Conservation (phyloP, 805 yeast species). For the Cyberlindnera mississippiensis region DNA sequence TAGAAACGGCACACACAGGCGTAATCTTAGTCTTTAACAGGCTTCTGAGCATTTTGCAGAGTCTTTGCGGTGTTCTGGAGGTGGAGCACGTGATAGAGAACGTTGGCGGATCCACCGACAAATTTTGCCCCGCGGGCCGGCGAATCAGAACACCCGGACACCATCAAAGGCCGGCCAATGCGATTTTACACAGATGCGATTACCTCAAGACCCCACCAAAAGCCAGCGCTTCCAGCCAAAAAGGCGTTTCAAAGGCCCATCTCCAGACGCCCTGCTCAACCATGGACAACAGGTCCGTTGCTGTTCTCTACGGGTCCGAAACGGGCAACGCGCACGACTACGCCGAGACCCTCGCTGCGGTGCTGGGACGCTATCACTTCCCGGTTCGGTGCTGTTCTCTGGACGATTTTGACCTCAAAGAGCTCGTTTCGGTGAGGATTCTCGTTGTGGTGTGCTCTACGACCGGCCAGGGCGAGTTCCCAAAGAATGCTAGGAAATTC, state of each 20-base stretch:
- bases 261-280: no score
- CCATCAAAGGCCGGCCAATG: slow-evolving; percentile 5
- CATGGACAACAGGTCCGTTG: slow-evolving; percentile 35
- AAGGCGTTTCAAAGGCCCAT: no score
- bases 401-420: slow-evolving; percentile 57
- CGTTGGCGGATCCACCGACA: no score
- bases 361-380: slow-evolving; percentile 51
- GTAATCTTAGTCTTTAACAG: slow-evolving; percentile 14
- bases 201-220: no score
- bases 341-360: slow-evolving; percentile 59
- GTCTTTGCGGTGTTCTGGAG: no score
- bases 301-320: slow-evolving; percentile 84
- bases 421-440: slow-evolving; percentile 44
- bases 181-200: slow-evolving; percentile 10
- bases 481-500: slow-evolving; percentile 67
- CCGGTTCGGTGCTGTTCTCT: slow-evolving; percentile 46
- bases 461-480: slow-evolving; percentile 93
- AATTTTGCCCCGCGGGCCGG: slow-evolving; percentile 6
- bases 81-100: no score
- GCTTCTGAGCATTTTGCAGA: slow-evolving; percentile 27
- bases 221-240: no score
- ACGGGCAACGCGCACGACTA: slow-evolving; percentile 89
- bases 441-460: slow-evolving; percentile 74
- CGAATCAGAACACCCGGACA: slow-evolving; percentile 3
- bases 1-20: slow-evolving; percentile 7